Conservation (phyloP, 2,329 filamentous ascomycete genomes). For the Fusarium sambucinum region DNA sequence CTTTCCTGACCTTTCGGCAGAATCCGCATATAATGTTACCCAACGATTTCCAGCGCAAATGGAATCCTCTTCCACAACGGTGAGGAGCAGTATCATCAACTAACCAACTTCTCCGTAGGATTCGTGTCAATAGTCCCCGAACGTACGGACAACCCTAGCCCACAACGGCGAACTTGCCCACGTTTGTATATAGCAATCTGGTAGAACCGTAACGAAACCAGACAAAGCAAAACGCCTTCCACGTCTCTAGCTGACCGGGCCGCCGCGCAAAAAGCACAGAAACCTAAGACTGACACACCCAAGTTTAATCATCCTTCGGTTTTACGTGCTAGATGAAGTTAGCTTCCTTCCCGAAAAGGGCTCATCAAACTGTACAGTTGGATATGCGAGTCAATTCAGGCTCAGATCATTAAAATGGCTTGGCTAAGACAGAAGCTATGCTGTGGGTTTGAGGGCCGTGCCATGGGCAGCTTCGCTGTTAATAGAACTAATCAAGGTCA, state of each 20-base stretch:
- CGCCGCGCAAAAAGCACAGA: constrained; percentile 8
- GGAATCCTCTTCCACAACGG: neutral
- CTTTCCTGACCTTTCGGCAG: constrained; percentile 18
- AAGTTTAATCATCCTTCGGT: constrained; percentile 39
- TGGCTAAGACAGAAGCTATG: constrained; percentile 20
- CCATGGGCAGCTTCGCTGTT: constrained; percentile 16
- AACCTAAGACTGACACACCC: constrained; percentile 10
- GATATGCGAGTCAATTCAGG: constrained; percentile 31
- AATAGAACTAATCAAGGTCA: constrained; percentile 2
- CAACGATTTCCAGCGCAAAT: constrained; percentile 12
- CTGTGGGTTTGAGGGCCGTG: constrained; percentile 18
- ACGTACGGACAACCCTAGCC: neutral
- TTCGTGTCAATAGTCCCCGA: constrained; percentile 1
- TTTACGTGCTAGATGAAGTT: constrained; percentile 37
- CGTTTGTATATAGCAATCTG: neutral
- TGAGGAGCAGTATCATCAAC: neutral
- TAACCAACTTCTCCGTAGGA: constrained; percentile 3
- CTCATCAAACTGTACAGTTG: constrained; percentile 24
- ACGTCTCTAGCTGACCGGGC: constrained; percentile 16
- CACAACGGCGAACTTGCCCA: neutral
- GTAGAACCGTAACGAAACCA: neutral
- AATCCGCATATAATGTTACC: constrained; percentile 1
- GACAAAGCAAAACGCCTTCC: neutral
- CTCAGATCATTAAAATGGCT: constrained; percentile 20
- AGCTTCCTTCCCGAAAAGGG: constrained; percentile 25